These are phyloP conservation scores for Claviceps sp. DNA, from an alignment of 2,329 filamentous ascomycete species.

Conservation along the genomic window DNA sequence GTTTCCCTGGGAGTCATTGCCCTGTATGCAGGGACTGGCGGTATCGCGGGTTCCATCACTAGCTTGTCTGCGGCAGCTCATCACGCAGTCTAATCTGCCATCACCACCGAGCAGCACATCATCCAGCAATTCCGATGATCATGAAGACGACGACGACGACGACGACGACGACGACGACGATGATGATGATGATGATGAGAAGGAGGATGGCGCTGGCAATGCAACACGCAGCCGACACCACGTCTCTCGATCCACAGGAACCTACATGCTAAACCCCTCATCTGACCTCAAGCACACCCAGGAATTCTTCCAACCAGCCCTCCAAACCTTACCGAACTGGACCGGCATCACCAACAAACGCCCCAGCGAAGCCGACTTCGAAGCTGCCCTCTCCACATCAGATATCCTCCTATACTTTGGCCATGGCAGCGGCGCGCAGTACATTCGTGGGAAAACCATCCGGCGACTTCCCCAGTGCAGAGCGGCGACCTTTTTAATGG, in stretches of 20 bases:
- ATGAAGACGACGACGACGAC: neutral
- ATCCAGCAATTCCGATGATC: neutral
- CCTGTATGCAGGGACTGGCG: conserved; percentile 65
- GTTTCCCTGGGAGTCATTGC: conserved; percentile 93
- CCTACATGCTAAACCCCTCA: conserved; percentile 82
- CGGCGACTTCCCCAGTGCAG: conserved; percentile 61
- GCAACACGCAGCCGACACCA: conserved; percentile 31
- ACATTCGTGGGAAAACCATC: conserved; percentile 74
- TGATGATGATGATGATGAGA: neutral
- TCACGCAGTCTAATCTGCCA: conserved; percentile 36
- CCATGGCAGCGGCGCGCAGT: conserved; percentile 88
- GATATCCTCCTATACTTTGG: conserved; percentile 87
- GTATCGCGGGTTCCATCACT: conserved; percentile 84
- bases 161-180: neutral
- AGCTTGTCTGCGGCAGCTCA: conserved; percentile 62
- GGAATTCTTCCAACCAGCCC: conserved; percentile 50
- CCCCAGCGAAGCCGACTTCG: conserved; percentile 70
- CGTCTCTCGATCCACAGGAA: conserved; percentile 41
- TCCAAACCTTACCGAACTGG: conserved; percentile 60
- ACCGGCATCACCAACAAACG: conserved; percentile 50
- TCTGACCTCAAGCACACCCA: conserved; percentile 74
- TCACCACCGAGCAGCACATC: neutral
- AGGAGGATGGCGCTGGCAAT: neutral
- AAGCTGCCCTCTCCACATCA: conserved; percentile 46
- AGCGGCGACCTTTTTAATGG: conserved; percentile 80